Conservation (phyloP, 257 asterid species). For the Perilla frutescens region DNA sequence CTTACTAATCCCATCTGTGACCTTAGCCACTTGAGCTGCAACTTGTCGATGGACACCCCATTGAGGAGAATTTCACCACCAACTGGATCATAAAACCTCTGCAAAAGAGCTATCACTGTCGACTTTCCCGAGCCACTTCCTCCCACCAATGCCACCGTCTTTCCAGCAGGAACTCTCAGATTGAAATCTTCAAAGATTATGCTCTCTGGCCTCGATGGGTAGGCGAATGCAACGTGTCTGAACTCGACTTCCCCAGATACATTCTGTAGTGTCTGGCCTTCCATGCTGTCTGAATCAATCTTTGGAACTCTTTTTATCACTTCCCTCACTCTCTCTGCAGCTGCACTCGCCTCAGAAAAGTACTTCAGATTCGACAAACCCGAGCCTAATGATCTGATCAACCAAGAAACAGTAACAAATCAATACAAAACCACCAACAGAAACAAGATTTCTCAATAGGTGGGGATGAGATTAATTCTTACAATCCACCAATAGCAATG, state of each 20-base stretch:
- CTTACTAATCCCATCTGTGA: constrained; percentile 96
- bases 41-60: constrained; percentile 70
- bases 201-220: constrained; percentile 85
- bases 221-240: constrained; percentile 61
- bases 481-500: constrained; percentile 90
- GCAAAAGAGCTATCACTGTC: constrained; percentile 76
- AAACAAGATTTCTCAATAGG: not conserved
- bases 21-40: constrained; percentile 93
- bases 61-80: constrained; percentile 76
- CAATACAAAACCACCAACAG: not conserved
- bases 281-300: constrained; percentile 73
- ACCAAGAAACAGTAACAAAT: not conserved
- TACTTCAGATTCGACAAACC: constrained; percentile 74
- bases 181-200: constrained; percentile 66
- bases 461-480: constrained; percentile 28
- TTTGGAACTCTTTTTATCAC: constrained; percentile 72
- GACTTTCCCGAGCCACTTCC: constrained; percentile 97
- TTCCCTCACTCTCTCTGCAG: constrained; percentile 72
- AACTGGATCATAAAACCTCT: constrained; percentile 85
- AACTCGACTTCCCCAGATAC: constrained; percentile 80
- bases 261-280: constrained; percentile 56
- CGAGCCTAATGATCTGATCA: constrained; percentile 76
- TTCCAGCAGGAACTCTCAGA: constrained; percentile 70
- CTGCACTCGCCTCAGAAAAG: constrained; percentile 83
- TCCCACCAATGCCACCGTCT: constrained; percentile 84